phyloP scores from a whole-genome alignment of 2,329 filamentous ascomycete genomes.

The Fusarium neocosmosporiellum region DNA sequence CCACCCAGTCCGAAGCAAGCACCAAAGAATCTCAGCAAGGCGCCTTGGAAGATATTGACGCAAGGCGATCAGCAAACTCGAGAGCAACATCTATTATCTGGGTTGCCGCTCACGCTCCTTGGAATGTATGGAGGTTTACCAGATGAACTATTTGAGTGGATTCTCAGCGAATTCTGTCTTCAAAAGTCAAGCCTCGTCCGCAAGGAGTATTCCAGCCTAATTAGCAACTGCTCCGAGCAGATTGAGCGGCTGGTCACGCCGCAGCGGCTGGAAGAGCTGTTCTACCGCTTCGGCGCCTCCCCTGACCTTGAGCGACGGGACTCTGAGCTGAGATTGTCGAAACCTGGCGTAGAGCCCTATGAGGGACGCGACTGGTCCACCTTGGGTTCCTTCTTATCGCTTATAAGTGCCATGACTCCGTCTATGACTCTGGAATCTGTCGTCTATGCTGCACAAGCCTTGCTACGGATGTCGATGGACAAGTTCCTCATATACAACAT shows the following conservation, averaged over 20 bases:
- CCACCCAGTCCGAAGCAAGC: slow-evolving; percentile 39
- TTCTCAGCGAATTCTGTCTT: slow-evolving; percentile 68
- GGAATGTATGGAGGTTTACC: slow-evolving; percentile 57
- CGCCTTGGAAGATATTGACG: slow-evolving; percentile 60
- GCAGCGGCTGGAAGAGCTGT: slow-evolving; percentile 62
- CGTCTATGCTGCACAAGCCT: slow-evolving; percentile 56
- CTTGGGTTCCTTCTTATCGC: slow-evolving; percentile 56
- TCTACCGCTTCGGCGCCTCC: slow-evolving; percentile 68
- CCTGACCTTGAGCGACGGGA: slow-evolving; percentile 53
- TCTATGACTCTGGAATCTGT: slow-evolving; percentile 49
- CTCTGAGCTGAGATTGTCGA: slow-evolving; percentile 36
- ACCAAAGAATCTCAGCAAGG: slow-evolving; percentile 48
- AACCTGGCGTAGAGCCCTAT: slow-evolving; percentile 43
- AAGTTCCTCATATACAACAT: slow-evolving; percentile 57
- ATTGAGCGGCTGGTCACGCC: slow-evolving; percentile 58
- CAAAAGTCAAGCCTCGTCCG: slow-evolving; percentile 68
- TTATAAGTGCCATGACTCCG: slow-evolving; percentile 54
- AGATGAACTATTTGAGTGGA: slow-evolving; percentile 74
- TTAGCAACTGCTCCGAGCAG: slow-evolving; percentile 58
- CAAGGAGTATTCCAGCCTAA: slow-evolving; percentile 69
- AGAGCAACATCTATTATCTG: slow-evolving; percentile 70
- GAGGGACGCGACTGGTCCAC: slow-evolving; percentile 58
- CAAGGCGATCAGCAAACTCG: slow-evolving; percentile 59
- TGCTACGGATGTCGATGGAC: slow-evolving; percentile 68
- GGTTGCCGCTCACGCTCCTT: slow-evolving; percentile 66